These are phyloP conservation scores for Fusarium armeniacum DNA, from an alignment of 2,329 filamentous ascomycete genomes.

Conservation along the genomic window DNA sequence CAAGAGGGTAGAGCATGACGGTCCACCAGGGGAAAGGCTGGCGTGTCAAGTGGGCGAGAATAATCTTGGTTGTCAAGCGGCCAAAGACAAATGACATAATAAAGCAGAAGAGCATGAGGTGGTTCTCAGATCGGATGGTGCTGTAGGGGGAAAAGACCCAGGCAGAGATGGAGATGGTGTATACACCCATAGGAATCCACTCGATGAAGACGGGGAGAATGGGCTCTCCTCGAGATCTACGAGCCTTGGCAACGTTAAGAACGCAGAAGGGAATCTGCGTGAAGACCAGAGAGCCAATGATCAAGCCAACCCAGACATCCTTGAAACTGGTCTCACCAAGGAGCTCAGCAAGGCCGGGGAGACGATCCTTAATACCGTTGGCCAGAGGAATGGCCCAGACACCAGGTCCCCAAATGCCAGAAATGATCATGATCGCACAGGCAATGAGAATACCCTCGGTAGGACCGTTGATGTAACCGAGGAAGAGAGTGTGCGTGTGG, in stretches of 20 bases:
- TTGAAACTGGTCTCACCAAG: conserved; percentile 82
- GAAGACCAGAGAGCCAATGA: conserved; percentile 74
- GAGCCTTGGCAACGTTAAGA: conserved; percentile 83
- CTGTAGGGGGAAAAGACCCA: conserved; percentile 96
- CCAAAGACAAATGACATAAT: conserved; percentile 98
- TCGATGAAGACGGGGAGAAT: conserved; percentile 88
- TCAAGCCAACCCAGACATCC: conserved; percentile 87
- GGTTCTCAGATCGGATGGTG: conserved; percentile 83
- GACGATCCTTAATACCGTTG: conserved; percentile 71
- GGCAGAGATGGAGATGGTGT: conserved; percentile 78
- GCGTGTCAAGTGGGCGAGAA: conserved; percentile 91
- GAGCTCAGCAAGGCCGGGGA: conserved; percentile 67
- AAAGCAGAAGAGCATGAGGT: conserved; percentile 90
- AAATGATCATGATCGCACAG: conserved; percentile 85
- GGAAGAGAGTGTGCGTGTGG: conserved; percentile 96
- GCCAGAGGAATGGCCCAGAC: conserved; percentile 86
- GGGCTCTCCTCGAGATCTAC: conserved; percentile 78
- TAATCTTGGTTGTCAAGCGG: conserved; percentile 98
- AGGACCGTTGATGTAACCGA: conserved; percentile 96
- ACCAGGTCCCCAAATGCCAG: conserved; percentile 87
- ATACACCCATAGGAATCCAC: conserved; percentile 92
- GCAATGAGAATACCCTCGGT: conserved; percentile 95
- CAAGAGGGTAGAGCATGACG: conserved; percentile 86
- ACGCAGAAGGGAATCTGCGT: conserved; percentile 92
- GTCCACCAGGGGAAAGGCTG: conserved; percentile 99